phyloP scores from a whole-genome alignment of 169 alveolate species.

The Cryptosporidium viatorum region DNA sequence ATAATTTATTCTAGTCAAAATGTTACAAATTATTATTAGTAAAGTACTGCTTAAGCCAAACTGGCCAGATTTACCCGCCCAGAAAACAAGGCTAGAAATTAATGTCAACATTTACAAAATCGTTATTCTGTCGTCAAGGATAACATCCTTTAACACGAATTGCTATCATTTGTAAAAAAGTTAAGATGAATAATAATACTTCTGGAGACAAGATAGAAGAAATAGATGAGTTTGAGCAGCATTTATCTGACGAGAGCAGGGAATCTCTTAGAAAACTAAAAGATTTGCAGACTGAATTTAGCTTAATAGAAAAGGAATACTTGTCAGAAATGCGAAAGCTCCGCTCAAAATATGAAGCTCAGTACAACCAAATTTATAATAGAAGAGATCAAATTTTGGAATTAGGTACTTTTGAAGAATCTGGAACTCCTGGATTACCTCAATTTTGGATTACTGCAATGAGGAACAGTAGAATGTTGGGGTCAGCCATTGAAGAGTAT shows the following conservation, averaged over 20 bases:
- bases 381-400: conserved; percentile 46
- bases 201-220: conserved; percentile 4
- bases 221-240: conserved; percentile 31
- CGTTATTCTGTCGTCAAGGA: neutral
- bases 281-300: conserved; percentile 47
- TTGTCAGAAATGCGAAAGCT: conserved; percentile 56
- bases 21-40: too few relatives aligned
- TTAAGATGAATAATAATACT: neutral
- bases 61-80: neutral
- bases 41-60: neutral
- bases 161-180: neutral
- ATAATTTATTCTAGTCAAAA: too few relatives aligned
- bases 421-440: conserved; percentile 76
- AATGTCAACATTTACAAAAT: conserved; percentile 9
- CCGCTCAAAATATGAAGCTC: conserved; percentile 50
- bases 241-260: conserved; percentile 43
- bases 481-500: conserved; percentile 77
- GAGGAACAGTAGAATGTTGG: conserved; percentile 75
- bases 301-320: conserved; percentile 38
- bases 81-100: neutral
- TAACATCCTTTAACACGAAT: neutral
- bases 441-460: conserved; percentile 77
- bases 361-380: conserved; percentile 24
- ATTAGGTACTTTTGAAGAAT: conserved; percentile 19
- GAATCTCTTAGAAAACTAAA: conserved; percentile 32